These are phyloP conservation scores for Trypanosomatidae sp. DNA, from an alignment of 208 protist genomes.

Conservation along the genomic window DNA sequence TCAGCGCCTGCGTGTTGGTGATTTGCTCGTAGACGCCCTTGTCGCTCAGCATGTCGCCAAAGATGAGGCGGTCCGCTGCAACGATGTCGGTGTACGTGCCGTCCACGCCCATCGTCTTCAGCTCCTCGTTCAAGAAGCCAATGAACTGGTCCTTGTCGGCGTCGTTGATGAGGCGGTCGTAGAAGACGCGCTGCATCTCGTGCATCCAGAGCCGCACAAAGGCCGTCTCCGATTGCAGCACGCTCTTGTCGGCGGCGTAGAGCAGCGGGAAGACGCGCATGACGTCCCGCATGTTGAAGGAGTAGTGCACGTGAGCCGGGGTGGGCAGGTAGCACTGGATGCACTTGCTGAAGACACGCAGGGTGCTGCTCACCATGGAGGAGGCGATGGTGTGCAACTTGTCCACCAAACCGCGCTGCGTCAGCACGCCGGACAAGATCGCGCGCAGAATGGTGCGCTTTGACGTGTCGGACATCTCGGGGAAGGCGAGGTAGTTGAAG, in stretches of 20 bases:
- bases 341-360: constrained; percentile 94
- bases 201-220: constrained; percentile 95
- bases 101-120: constrained; percentile 59
- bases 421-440: constrained; percentile 91
- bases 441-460: constrained; percentile 94
- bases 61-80: constrained; percentile 88
- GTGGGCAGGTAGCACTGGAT: constrained; percentile 94
- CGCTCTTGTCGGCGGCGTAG: constrained; percentile 74
- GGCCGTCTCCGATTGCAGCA: constrained; percentile 47
- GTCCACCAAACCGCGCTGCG: constrained; percentile 62
- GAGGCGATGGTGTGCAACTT: constrained; percentile 49
- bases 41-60: constrained; percentile 90
- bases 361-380: constrained; percentile 89
- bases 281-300: constrained; percentile 99
- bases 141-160: constrained; percentile 87
- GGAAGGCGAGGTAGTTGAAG: constrained; percentile 97
- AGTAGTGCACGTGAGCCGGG: constrained; percentile 98
- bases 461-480: constrained; percentile 94
- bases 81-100: constrained; percentile 63
- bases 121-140: constrained; percentile 64
- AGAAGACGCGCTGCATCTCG: constrained; percentile 95
- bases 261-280: constrained; percentile 97
- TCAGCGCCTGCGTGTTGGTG: constrained; percentile 77
- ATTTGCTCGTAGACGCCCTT: constrained; percentile 92
- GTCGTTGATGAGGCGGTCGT: constrained; percentile 92